phyloP scores from a whole-genome alignment of 805 yeast genomes.

The Candida verbasci region DNA sequence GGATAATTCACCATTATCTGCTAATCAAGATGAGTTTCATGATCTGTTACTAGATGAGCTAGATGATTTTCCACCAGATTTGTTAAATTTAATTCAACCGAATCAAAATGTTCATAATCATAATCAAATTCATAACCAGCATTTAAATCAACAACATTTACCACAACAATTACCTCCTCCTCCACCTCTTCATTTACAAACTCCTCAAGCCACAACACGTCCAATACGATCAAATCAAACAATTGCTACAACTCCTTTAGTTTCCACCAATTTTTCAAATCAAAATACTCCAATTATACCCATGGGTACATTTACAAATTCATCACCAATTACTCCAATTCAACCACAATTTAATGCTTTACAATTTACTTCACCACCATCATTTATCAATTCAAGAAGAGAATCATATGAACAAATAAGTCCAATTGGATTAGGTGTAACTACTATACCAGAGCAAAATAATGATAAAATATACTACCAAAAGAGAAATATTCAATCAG shows the following conservation, averaged over 20 bases:
- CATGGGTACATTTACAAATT: conserved; percentile 4
- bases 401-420: background rate
- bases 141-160: background rate
- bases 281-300: conserved; percentile 5
- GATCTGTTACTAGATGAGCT: conserved; percentile 1
- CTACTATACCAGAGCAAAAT: background rate
- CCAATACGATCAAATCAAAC: background rate
- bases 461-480: too few species aligned
- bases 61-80: conserved; percentile 2
- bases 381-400: background rate
- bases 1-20: background rate
- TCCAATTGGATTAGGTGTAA: conserved; percentile 1
- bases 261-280: conserved; percentile 2
- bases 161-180: conserved; percentile 1
- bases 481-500: conserved; percentile 1
- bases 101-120: too few species aligned
- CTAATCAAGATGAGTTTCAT: background rate
- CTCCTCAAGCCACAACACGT: background rate
- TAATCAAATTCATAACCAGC: background rate
- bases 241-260: conserved; percentile 1
- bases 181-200: background rate
- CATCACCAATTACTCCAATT: conserved; percentile 5
- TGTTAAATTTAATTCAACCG: conserved; percentile 2
- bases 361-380: background rate
- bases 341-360: background rate